Conservation (phyloP, 257 asterid species). For the Agastache rugosa region DNA sequence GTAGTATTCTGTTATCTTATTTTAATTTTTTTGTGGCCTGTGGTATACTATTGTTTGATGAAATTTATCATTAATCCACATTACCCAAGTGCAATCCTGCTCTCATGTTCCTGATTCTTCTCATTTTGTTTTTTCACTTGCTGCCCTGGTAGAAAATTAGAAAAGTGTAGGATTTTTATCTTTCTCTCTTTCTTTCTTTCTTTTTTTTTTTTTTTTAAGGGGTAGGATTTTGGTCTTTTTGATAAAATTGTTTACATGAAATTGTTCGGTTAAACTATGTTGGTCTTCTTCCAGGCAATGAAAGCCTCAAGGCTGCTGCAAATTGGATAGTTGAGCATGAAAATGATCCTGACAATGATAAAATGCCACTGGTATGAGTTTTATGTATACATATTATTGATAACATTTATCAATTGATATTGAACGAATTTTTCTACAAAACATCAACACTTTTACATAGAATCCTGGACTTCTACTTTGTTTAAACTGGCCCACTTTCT, state of each 20-base stretch:
- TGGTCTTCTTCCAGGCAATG: slow-evolving; percentile 63
- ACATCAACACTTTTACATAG: neutral
- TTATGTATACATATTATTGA: neutral
- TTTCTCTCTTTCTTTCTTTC: too few relatives aligned
- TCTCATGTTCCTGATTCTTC: neutral
- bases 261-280: slow-evolving; percentile 14
- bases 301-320: slow-evolving; percentile 79
- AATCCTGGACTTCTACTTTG: too few relatives aligned
- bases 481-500: neutral
- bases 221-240: neutral
- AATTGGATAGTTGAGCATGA: slow-evolving; percentile 96
- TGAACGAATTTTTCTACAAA: neutral
- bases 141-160: slow-evolving; percentile 8
- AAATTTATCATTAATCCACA: neutral
- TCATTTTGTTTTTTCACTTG: neutral
- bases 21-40: neutral
- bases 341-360: slow-evolving; percentile 83
- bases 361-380: slow-evolving; percentile 76
- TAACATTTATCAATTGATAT: slow-evolving; percentile 12
- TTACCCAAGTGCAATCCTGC: neutral
- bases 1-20: slow-evolving; percentile 3
- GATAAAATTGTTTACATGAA: neutral
- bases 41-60: neutral
- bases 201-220: too few relatives aligned
- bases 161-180: too few relatives aligned